Base-by-base conservation (phyloP, 2,329 filamentous ascomycete genomes). In the Nannizzia gypsea region DNA sequence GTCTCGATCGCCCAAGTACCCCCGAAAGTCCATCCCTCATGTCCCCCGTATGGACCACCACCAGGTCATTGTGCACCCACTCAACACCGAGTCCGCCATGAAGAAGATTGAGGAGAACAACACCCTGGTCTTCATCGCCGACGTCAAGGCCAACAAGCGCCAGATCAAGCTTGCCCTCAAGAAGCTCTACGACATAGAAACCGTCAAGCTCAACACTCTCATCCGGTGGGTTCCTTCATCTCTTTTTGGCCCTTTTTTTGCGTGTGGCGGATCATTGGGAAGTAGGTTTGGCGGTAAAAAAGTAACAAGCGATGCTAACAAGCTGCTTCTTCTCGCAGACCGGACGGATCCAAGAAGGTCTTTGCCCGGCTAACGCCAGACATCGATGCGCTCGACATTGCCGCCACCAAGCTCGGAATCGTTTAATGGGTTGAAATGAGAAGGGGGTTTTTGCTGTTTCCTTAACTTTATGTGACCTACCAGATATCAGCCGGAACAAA, bases 71-170 rank as follows among this genome's bases (percentile, higher is more conserved):
- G 83, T 97, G 75, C 90, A 96, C 86, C 93, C 93, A 68, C 85
- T 99, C 75, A 99, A 99, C 87, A 99, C 93, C 64, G 93, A 99
- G 88, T 93, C 88, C 74, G 93, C 95, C 74, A 97, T 99, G 92
- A 99, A 99, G 90, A 96, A 96, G 88, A 96, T 99, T 71, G 93
- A 99, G 84, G 93, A 99, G 88, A 91, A 99, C 86, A 99, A 99
- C 86, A 99, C 93, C 69, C 86, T 99, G 58, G 90, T 95, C 76
- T 96, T 96, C 84, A 95, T 96, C 71, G 90, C 95, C 74, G 88
- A 96, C 70, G 81, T 92, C 78, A 95, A 95, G 87, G 86, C 92
- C 78, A 99, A 99, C 87, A 99, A 99, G 89, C 86, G 90, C 76
- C 93, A 99, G 83, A 99, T 99, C 82, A 96, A 96, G 85, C 83